Percentiles rank a stretch among this genome's conserved stretches.
These are phyloP conservation scores for Candida tammaniensis DNA, from an alignment of 805 yeast genomes.

Conservation along the genomic window DNA sequence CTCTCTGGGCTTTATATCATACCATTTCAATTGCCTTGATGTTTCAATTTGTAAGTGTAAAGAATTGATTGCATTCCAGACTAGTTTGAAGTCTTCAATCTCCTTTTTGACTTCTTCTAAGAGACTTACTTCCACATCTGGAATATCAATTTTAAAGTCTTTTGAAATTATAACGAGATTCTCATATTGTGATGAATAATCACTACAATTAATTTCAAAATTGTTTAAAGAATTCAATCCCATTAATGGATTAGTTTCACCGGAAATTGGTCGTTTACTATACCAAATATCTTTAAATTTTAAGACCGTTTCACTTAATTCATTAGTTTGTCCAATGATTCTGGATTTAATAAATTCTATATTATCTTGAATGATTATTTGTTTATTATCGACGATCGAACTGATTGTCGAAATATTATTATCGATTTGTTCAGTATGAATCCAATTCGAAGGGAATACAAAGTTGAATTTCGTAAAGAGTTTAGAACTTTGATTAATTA, in stretches of 20 bases:
- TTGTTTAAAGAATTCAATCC: conserved; percentile 42
- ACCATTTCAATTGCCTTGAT: conserved; percentile 49
- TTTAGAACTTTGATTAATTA: conserved; percentile 3
- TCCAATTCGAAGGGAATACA: conserved; percentile 52
- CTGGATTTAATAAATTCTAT: conserved; percentile 40
- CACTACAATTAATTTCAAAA: conserved; percentile 17
- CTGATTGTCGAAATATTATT: conserved; percentile 42
- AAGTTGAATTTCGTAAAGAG: conserved; percentile 17
- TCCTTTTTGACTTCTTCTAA: conserved; percentile 43
- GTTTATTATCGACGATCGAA: conserved; percentile 35
- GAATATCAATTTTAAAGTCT: conserved; percentile 5
- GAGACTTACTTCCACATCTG: conserved; percentile 13
- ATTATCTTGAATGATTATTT: conserved; percentile 38
- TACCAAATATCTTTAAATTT: conserved; percentile 47
- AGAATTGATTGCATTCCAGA: conserved; percentile 61
- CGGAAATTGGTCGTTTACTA: conserved; percentile 44
- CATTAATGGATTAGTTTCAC: conserved; percentile 34
- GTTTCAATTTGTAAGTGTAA: conserved; percentile 47
- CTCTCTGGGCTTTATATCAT: conserved; percentile 39
- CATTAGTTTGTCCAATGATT: conserved; percentile 37
- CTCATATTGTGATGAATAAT: conserved; percentile 3
- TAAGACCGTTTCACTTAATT: conserved; percentile 29
- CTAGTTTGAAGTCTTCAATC: conserved; percentile 51
- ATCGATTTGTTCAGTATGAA: conserved; percentile 61
- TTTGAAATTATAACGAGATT: conserved; percentile 5